Base-by-base conservation (phyloP, 2,329 filamentous ascomycete genomes). In the Epicoccum nigrum region DNA sequence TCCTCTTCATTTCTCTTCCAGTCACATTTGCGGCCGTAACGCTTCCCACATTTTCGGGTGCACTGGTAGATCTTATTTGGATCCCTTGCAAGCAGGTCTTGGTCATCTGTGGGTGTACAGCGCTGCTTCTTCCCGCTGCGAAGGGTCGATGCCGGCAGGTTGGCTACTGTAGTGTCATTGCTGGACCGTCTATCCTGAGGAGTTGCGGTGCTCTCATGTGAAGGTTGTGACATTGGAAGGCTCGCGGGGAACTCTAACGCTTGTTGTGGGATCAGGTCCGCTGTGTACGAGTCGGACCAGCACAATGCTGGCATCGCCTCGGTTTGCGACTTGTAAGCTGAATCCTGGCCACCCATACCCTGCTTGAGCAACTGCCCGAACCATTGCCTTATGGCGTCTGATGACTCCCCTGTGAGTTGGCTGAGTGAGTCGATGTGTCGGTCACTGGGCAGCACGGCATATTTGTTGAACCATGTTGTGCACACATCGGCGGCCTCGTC, bases 1-100 rank as follows among this genome's bases (percentile, higher is more conserved):
- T 73, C 69, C 45, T 73, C 70, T 34, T 73, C 71, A 27, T 73
- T 72, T 40, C 71, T 60, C 56, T 72, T 73, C 71, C 70, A 73
- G 56, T 73, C 71, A 30, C 69, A 72, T 57, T 73, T 73, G 6
- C 70, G 65, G 6, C 67, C 68, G 53, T 72, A 73, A 7, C 70
- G 62, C 51, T 72, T 73, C 9, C 71, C 71, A 30, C 71, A 73
- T 44, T 72, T 72, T 20, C 70, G 35, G 6, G 71, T 73, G 51
- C 71, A 73, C 37, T 73, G 71, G 50, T 71, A 73, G 32, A 73
- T 70, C 25, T 73, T 73, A 40, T 64, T 70, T 8, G 67, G 51
- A 40, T 73, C 70, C 30, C 70, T 52, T 33, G 56, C 43, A 19
- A 73, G 56, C 17, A 71, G 30, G 32, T 67, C 61, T 5, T 53